A percentile compares a stretch with the other conserved stretches of the same genome.
phyloP scores from a whole-genome alignment of 495 filamentous ascomycete species.

The Aspergillus incahuasiensis region DNA sequence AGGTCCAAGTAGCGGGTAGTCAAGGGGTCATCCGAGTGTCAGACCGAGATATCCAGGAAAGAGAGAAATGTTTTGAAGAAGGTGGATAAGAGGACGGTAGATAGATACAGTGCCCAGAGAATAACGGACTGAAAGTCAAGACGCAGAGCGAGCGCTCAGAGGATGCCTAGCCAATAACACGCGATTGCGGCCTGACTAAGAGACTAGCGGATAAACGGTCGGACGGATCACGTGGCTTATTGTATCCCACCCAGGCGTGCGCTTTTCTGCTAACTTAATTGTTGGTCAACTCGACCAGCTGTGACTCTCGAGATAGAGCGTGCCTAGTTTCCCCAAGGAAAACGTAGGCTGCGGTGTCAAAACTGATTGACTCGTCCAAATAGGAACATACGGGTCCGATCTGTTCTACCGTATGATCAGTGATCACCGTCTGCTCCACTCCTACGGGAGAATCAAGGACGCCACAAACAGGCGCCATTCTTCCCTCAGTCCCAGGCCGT shows the following conservation, averaged over 20 bases:
- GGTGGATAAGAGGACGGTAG: neutral
- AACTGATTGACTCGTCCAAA: neutral
- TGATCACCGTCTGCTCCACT: neutral
- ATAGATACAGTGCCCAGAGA: neutral
- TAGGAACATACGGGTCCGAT: neutral
- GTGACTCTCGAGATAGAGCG: neutral
- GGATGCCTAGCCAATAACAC: neutral
- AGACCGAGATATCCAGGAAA: neutral
- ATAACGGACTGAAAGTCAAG: neutral
- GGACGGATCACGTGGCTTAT: slow-evolving; percentile 12
- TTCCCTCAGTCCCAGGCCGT: neutral
- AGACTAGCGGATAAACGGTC: slow-evolving; percentile 10
- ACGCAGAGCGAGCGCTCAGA: neutral
- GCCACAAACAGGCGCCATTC: slow-evolving; percentile 1
- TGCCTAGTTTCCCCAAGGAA: neutral
- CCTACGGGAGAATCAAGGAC: neutral
- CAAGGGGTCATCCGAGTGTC: slow-evolving; percentile 5
- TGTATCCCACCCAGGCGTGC: too few relatives aligned
- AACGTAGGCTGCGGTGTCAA: neutral
- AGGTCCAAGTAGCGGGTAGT: slow-evolving; percentile 26
- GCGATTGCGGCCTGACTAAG: neutral
- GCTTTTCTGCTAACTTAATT: too few relatives aligned
- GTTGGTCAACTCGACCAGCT: neutral
- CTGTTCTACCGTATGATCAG: slow-evolving; percentile 3
- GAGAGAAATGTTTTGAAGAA: neutral